These are phyloP conservation scores for Lycium barbarum DNA, from an alignment of 257 asterid genomes.

Conservation along the genomic window DNA sequence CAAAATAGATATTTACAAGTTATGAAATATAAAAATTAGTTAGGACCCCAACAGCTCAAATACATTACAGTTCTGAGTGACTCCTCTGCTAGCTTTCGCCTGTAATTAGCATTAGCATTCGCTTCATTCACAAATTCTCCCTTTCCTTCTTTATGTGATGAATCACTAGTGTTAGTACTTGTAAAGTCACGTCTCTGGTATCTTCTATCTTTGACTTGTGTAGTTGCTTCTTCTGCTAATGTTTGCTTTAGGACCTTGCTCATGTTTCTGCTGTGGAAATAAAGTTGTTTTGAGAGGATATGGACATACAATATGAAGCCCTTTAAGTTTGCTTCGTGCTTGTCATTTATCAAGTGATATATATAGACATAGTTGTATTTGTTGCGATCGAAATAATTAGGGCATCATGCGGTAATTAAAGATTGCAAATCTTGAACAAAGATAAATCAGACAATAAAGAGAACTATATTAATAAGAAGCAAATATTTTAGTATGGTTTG, in stretches of 20 bases:
- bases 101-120: conserved; percentile 7
- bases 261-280: not conserved
- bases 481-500: no score
- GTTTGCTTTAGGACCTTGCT: not conserved
- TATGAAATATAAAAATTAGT: not conserved
- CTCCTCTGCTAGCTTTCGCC: conserved; percentile 39
- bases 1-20: not conserved
- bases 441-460: no score
- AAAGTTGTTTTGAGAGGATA: not conserved
- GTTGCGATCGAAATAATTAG: no score
- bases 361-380: not conserved
- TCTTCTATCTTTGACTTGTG: conserved; percentile 17
- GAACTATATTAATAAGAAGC: no score
- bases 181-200: not conserved
- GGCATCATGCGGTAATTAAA: no score
- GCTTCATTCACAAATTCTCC: not conserved
- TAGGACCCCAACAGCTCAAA: conserved; percentile 45
- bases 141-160: not conserved
- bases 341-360: no score
- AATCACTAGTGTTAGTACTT: not conserved
- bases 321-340: no score
- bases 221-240: not conserved
- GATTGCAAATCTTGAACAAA: no score
- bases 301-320: not conserved
- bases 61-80: conserved; percentile 39